These are phyloP conservation scores for Nidula microcarpa DNA, from an alignment of 768 basidiomycete species.

Conservation along the genomic window DNA sequence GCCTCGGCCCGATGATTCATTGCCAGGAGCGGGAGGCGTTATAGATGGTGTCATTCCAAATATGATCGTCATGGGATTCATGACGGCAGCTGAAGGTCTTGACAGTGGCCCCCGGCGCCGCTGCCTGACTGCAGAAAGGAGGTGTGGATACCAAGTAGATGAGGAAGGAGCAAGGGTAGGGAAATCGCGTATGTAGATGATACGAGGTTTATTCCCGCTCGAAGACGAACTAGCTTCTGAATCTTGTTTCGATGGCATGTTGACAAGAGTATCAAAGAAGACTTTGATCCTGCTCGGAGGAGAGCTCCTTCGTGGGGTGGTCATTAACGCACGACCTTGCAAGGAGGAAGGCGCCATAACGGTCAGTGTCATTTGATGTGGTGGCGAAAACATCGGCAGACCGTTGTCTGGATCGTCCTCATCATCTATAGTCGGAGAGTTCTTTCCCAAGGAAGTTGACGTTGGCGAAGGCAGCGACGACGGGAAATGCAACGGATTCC, in stretches of 20 bases:
- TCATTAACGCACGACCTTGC: slow-evolving; percentile 34
- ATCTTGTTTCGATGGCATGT: slow-evolving; percentile 39
- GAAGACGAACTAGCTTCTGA: slow-evolving; percentile 20
- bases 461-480: slow-evolving; percentile 16
- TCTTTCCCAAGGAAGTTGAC: slow-evolving; percentile 10
- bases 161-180: slow-evolving; percentile 70
- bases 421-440: slow-evolving; percentile 31
- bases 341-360: slow-evolving; percentile 32
- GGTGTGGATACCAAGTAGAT: slow-evolving; percentile 74
- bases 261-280: slow-evolving; percentile 79
- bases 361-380: slow-evolving; percentile 39
- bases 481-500: slow-evolving; percentile 75
- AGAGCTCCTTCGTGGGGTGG: slow-evolving; percentile 38
- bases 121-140: slow-evolving; percentile 75
- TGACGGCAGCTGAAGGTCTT: slow-evolving; percentile 54
- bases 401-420: slow-evolving; percentile 41
- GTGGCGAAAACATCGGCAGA: slow-evolving; percentile 23
- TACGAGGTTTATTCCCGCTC: slow-evolving; percentile 48
- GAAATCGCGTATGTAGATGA: slow-evolving; percentile 85
- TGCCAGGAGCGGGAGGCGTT: slow-evolving; percentile 35
- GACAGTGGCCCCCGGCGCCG: slow-evolving; percentile 66
- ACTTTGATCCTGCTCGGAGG: slow-evolving; percentile 56
- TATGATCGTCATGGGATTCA: slow-evolving; percentile 76
- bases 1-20: slow-evolving; percentile 19
- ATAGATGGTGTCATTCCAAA: slow-evolving; percentile 85